A percentile compares a stretch with the other conserved stretches of the same genome.
Evolutionary conservation across 345 rosid species (phyloP).

Genomic region (Salix koriyanagi): DNA sequence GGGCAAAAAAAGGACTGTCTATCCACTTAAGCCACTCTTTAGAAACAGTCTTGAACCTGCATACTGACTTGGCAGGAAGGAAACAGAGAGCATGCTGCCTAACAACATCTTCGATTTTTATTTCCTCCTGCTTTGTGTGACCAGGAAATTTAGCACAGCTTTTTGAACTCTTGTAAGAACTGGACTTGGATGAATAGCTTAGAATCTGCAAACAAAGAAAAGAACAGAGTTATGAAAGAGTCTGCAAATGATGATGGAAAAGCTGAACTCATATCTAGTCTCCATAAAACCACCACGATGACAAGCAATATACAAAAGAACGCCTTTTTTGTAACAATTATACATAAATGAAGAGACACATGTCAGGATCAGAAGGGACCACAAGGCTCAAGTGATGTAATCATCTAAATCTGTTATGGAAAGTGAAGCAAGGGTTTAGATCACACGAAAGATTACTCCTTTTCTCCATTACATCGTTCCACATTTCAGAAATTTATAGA

Average conservation of each 20-base stretch:
- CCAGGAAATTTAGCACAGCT: neutral
- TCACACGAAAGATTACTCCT: neutral
- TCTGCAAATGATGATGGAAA: neutral
- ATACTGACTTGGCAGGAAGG: slow-evolving; percentile 44
- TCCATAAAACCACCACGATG: neutral
- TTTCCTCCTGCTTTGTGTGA: neutral
- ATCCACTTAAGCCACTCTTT: slow-evolving; percentile 38
- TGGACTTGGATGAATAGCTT: neutral
- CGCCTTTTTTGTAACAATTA: neutral
- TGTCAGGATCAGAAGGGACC: neutral
- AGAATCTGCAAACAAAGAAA: slow-evolving; percentile 6
- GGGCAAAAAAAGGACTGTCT: slow-evolving; percentile 35
- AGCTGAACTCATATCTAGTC: neutral
- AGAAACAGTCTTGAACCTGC: slow-evolving; percentile 38
- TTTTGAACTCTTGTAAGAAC: neutral
- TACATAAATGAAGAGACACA: neutral
- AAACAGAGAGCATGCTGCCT: slow-evolving; percentile 28
- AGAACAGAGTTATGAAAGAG: neutral
- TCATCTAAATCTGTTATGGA: neutral
- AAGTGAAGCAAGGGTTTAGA: neutral
- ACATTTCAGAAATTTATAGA: neutral
- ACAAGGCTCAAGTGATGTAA: neutral
- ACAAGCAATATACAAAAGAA: neutral
- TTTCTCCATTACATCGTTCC: neutral
- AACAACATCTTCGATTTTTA: slow-evolving; percentile 17